phyloP scores from a whole-genome alignment of 139 green algal genomes.

The Micractinium sp. region DNA sequence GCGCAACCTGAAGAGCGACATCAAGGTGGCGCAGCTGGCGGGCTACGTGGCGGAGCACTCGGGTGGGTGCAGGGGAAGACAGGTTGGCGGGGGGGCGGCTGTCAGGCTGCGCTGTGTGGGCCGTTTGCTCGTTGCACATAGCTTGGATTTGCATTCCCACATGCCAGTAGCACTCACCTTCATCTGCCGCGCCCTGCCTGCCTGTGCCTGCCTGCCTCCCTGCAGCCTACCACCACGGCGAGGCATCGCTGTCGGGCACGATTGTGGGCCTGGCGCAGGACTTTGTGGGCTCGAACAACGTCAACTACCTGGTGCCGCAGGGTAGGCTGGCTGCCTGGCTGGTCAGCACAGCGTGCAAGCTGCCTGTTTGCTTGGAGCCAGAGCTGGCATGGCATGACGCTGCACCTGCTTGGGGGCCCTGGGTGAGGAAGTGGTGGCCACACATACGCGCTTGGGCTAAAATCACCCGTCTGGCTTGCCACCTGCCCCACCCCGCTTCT shows the following conservation, averaged over 20 bases:
- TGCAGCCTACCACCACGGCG: slow-evolving; percentile 98
- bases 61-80: neutral
- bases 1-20: slow-evolving; percentile 92
- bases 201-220: neutral
- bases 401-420: neutral
- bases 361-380: neutral
- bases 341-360: no score
- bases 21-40: slow-evolving; percentile 97
- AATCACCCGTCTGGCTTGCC: neutral
- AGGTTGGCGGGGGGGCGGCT: neutral
- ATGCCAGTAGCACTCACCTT: no score
- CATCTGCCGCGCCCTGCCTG: neutral
- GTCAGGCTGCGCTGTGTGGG: neutral
- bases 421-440: neutral
- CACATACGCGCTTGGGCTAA: no score
- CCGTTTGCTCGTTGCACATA: neutral
- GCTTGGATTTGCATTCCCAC: neutral
- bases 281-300: slow-evolving; percentile 98
- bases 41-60: slow-evolving; percentile 97
- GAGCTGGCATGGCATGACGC: neutral
- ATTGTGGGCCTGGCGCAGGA: slow-evolving; percentile 94
- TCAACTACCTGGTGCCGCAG: slow-evolving; percentile 92
- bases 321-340: slow-evolving; percentile 37
- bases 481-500: slow-evolving; percentile 41
- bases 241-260: slow-evolving; percentile 84